These are phyloP conservation scores for Chytridiales sp. DNA, from an alignment of 371 early-diverging fungal genomes.

Conservation along the genomic window DNA sequence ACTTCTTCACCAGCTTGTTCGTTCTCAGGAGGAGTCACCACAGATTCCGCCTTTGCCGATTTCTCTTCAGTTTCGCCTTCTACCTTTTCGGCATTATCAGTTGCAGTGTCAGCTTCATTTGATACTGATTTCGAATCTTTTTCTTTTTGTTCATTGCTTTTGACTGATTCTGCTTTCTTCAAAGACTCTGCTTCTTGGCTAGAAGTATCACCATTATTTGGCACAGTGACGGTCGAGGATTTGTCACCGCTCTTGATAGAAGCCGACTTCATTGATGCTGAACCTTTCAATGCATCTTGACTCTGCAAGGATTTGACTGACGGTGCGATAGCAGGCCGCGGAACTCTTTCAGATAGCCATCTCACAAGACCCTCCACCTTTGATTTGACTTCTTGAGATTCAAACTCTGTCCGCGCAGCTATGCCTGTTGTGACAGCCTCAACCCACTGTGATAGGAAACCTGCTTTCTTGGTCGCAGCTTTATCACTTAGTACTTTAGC, in stretches of 20 bases:
- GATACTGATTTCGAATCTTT: background rate
- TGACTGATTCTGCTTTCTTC: background rate
- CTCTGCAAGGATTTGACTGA: no score
- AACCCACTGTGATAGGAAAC: conserved; percentile 32
- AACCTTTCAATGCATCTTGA: no score
- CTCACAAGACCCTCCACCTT: conserved; percentile 34
- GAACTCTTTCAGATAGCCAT: conserved; percentile 25
- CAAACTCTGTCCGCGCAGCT: conserved; percentile 32
- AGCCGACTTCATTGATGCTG: no score
- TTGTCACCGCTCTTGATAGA: no score
- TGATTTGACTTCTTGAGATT: conserved; percentile 31
- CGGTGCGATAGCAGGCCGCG: no score
- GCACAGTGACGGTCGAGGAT: no score
- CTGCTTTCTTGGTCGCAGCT: conserved; percentile 9
- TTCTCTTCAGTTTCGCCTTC: conserved; percentile 6
- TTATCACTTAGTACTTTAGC: conserved; percentile 32
- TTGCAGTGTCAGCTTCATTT: background rate
- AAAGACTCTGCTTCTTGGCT: background rate
- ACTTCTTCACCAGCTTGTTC: background rate
- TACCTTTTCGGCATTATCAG: background rate
- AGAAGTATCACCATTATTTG: no score
- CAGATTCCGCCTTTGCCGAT: background rate
- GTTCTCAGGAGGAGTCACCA: background rate
- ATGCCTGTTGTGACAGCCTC: conserved; percentile 40
- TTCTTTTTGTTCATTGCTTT: background rate